Evolutionary conservation across 176 grass and related monocot species (phyloP).

Genomic region (Aegilops longissima): DNA sequence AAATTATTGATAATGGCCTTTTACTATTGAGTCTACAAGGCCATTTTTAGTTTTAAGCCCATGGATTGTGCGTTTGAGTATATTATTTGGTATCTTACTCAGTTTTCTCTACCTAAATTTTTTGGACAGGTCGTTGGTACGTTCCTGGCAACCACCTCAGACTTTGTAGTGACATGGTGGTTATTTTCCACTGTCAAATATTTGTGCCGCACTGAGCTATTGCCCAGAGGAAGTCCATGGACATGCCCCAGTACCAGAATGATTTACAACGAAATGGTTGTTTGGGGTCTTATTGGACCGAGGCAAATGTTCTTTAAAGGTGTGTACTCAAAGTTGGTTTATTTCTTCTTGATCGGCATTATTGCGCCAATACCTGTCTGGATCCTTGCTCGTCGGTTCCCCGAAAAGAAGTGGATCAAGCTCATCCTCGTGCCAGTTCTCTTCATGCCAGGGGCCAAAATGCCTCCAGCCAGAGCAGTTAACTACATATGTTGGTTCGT

Average conservation of each 20-base stretch:
- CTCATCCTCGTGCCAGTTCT: not conserved
- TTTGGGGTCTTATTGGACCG: not conserved
- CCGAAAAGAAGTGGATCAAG: conserved; percentile 9
- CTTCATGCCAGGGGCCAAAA: not conserved
- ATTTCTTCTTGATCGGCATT: not conserved
- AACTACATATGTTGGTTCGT: not conserved
- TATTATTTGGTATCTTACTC: not conserved
- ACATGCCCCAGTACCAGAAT: not conserved
- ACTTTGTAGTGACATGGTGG: conserved; percentile 7
- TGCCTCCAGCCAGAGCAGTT: not conserved
- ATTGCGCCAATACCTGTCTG: not conserved
- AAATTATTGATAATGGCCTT: too few relatives aligned
- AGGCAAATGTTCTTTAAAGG: not conserved
- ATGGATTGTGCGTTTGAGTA: not conserved
- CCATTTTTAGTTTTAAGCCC: not conserved
- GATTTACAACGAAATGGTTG: not conserved
- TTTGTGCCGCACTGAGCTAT: conserved; percentile 1
- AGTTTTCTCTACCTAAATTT: not conserved
- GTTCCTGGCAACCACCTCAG: not conserved
- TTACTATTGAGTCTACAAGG: too few relatives aligned
- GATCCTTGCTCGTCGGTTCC: not conserved
- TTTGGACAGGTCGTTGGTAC: not conserved
- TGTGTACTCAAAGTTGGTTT: not conserved
- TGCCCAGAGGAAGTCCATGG: not conserved
- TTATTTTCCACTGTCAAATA: not conserved